Evolutionary conservation across 2,329 filamentous ascomycete species (phyloP).

Genomic region (Erysiphe pisi): DNA sequence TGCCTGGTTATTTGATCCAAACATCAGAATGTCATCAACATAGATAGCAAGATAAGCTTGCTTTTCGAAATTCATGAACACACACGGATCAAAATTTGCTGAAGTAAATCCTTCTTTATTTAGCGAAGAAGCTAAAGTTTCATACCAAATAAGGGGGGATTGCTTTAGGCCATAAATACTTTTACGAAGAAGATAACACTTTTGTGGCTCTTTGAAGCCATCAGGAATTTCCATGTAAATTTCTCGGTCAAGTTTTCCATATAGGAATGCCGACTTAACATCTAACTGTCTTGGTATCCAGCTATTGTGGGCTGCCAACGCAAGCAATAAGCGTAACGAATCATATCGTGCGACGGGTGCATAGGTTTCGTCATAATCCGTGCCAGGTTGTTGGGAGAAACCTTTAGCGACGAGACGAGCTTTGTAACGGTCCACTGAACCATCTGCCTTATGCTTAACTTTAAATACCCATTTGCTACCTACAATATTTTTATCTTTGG

Average conservation of each 20-base stretch:
- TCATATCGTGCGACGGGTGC: background rate
- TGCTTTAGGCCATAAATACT: background rate
- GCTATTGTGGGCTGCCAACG: background rate
- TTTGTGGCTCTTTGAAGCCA: background rate
- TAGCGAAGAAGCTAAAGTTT: background rate
- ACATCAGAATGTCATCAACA: background rate
- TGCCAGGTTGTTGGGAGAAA: background rate
- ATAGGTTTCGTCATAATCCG: background rate
- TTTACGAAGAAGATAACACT: background rate
- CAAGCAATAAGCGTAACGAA: background rate
- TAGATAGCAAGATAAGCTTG: background rate
- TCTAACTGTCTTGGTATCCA: background rate
- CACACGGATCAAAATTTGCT: background rate
- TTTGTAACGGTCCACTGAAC: background rate
- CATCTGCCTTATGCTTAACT: background rate
- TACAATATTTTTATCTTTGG: background rate
- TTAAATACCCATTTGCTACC: background rate
- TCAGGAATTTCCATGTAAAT: background rate
- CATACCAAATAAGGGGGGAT: background rate
- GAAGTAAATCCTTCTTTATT: background rate
- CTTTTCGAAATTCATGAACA: background rate
- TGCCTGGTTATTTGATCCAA: background rate
- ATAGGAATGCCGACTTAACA: background rate
- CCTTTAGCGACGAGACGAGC: background rate
- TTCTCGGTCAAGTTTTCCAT: background rate